Evolutionary conservation across 1,284 basidiomycete species (phyloP), one percentile per base, ranked within the genome.

Genomic region (Porodaedalea pini): DNA sequence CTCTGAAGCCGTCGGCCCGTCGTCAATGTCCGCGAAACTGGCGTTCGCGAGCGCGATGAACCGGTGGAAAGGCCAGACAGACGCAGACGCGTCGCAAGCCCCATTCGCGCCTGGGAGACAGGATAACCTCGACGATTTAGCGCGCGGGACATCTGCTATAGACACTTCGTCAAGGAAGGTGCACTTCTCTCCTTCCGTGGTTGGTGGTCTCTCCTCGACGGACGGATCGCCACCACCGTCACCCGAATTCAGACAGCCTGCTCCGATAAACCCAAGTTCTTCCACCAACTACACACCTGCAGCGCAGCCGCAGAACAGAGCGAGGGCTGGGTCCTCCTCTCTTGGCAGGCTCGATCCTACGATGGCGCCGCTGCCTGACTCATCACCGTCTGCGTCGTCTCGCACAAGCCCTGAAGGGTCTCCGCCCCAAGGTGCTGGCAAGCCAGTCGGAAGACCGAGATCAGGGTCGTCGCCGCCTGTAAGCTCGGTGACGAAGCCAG

Each of bases 111-210:
- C 41, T 19, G n/a, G 34, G n/a, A 31, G 27, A 4, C 29, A 47
- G 10, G 19, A 17, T 17, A 36, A 19, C 11, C 7, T 31, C 19
- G 7, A 4, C 25, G 34, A 36, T 21, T 44, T 10, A 37, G 32
- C 19, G 10, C 57, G 23, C 15, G 29, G 8, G 25, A 44, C 27
- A 10, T 27, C 47, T 29, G 4, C 31, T 34, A 36, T 34, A 62
- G 54, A 59, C 51, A 64, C 50, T 61, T 61, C 25, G 55, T 68
- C 72, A 41, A 78, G 76, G 64, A 70, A 67, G 25, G 79, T 79
- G 13, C 77, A 71, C 58, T 81, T 80, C 64, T 73, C 78, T 15
- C 77, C 78, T 1, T 77, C 77, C 3, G 73, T 74, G 8, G 63
- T 65, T 4, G 74, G 71, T 15, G 74, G 71, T 1, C 57, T 69